phyloP scores from a whole-genome alignment of 768 basidiomycete genomes.

The Psilocybe sp. region DNA sequence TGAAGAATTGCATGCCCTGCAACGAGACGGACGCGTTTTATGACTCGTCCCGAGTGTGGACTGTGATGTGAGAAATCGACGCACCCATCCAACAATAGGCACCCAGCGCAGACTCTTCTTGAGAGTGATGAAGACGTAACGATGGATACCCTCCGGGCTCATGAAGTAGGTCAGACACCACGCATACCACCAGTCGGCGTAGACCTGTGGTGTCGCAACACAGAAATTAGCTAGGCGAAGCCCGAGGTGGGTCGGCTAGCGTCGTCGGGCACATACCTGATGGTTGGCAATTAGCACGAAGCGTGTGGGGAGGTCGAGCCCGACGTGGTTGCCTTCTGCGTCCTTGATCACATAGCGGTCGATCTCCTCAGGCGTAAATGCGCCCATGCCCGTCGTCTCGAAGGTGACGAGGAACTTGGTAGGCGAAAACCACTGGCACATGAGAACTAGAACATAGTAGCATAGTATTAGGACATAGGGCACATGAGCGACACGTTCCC shows the following conservation, averaged over 20 bases:
- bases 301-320: slow-evolving; percentile 72
- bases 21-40: slow-evolving; percentile 8
- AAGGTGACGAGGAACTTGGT: slow-evolving; percentile 72
- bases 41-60: neutral
- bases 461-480: neutral
- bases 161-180: slow-evolving; percentile 82
- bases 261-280: slow-evolving; percentile 51
- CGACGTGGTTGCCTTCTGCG: slow-evolving; percentile 49
- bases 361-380: slow-evolving; percentile 59
- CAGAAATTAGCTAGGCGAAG: slow-evolving; percentile 2
- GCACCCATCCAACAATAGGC: slow-evolving; percentile 87
- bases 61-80: slow-evolving; percentile 14
- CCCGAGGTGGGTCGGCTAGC: neutral
- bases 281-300: slow-evolving; percentile 90
- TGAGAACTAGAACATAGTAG: slow-evolving; percentile 49
- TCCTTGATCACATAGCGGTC: slow-evolving; percentile 56
- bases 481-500: neutral
- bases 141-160: slow-evolving; percentile 55
- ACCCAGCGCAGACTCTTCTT: slow-evolving; percentile 87
- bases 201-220: slow-evolving; percentile 42
- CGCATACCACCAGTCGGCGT: slow-evolving; percentile 85
- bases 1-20: slow-evolving; percentile 90
- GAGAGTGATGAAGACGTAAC: slow-evolving; percentile 83
- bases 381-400: slow-evolving; percentile 65
- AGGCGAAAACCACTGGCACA: slow-evolving; percentile 82